Conservation (phyloP, 176 grass and related monocot genomes). For the Oryza brachyantha region DNA sequence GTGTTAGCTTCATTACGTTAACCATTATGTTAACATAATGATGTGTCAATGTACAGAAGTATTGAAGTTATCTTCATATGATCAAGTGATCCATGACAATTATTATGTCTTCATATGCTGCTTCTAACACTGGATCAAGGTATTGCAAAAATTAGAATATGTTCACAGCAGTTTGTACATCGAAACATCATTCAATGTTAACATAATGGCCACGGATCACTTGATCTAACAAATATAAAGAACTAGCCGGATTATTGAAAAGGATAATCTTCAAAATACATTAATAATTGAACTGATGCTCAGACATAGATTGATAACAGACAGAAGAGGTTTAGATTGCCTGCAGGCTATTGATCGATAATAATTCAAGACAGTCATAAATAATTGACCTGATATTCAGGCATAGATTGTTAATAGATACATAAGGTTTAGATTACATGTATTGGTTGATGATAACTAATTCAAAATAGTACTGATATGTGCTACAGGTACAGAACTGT, state of each 20-base stretch:
- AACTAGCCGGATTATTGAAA: not conserved
- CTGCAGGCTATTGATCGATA: not conserved
- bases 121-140: too few species aligned
- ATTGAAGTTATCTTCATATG: too few species aligned
- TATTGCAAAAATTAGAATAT: too few species aligned
- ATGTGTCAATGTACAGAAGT: too few species aligned
- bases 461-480: not conserved
- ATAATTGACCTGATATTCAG: not conserved
- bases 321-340: constrained; percentile 11
- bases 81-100: too few species aligned
- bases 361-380: constrained; percentile 11
- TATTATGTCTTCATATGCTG: too few species aligned
- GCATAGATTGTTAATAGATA: constrained; percentile 1
- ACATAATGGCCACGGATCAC: not conserved
- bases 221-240: constrained; percentile 15
- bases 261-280: constrained; percentile 16
- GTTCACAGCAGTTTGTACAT: not conserved
- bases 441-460: constrained; percentile 6
- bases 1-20: too few species aligned
- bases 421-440: constrained; percentile 10
- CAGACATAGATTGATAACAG: constrained; percentile 1
- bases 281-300: constrained; percentile 4
- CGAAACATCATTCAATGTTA: not conserved
- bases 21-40: too few species aligned
- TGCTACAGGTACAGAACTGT: not conserved